Evolutionary conservation across 2,329 filamentous ascomycete species (phyloP).

Genomic region (Diaporthe australafricana): DNA sequence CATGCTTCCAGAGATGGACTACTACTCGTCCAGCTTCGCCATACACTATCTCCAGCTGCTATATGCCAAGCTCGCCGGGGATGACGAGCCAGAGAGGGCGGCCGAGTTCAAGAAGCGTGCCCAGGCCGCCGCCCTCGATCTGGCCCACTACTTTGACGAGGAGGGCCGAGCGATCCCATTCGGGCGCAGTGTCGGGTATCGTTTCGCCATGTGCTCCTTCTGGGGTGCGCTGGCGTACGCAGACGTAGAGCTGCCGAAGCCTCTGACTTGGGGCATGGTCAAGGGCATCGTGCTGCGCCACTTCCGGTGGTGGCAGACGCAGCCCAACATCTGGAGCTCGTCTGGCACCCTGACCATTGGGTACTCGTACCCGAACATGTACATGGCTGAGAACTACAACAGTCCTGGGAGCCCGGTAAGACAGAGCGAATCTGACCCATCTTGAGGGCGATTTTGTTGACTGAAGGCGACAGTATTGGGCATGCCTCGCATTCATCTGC

Average conservation of each 20-base stretch:
- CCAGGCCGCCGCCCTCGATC: slow-evolving; percentile 74
- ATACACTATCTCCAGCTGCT: slow-evolving; percentile 84
- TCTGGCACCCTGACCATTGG: slow-evolving; percentile 81
- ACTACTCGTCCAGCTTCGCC: slow-evolving; percentile 85
- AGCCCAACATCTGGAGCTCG: slow-evolving; percentile 78
- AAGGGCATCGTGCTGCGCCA: slow-evolving; percentile 81
- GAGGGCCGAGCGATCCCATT: slow-evolving; percentile 81
- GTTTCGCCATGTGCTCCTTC: slow-evolving; percentile 88
- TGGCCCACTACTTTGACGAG: slow-evolving; percentile 81
- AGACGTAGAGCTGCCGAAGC: slow-evolving; percentile 76
- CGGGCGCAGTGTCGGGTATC: slow-evolving; percentile 81
- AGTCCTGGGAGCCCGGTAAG: slow-evolving; percentile 74
- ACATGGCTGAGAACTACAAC: slow-evolving; percentile 87
- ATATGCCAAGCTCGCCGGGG: slow-evolving; percentile 77
- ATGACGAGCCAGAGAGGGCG: slow-evolving; percentile 73
- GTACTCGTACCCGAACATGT: slow-evolving; percentile 82
- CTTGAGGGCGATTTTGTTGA: neutral
- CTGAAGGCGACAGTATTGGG: slow-evolving; percentile 72
- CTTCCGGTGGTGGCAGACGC: slow-evolving; percentile 83
- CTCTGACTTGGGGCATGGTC: slow-evolving; percentile 82
- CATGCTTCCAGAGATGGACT: slow-evolving; percentile 74
- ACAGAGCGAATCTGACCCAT: neutral
- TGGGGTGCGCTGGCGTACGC: slow-evolving; percentile 84
- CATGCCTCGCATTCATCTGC: slow-evolving; percentile 81
- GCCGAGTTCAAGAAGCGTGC: slow-evolving; percentile 78